Evolutionary conservation across 495 filamentous ascomycete genomes (phyloP).

Genomic region (Daldinia vernicosa): DNA sequence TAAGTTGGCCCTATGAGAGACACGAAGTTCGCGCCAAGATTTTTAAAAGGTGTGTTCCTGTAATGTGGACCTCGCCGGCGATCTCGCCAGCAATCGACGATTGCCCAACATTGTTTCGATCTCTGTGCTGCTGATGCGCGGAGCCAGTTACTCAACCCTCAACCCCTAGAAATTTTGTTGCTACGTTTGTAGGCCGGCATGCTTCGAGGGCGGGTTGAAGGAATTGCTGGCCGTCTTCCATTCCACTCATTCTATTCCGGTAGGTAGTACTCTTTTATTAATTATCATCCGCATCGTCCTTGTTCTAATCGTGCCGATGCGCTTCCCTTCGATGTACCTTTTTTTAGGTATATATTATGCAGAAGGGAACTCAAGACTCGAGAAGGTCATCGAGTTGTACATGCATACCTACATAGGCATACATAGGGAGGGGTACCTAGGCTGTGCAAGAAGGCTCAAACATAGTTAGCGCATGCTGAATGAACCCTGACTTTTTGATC

Average conservation of each 20-base stretch:
- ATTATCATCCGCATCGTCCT: slow-evolving; percentile 27
- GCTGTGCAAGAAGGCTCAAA: neutral
- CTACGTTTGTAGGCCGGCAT: slow-evolving; percentile 26
- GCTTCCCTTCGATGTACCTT: neutral
- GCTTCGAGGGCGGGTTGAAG: slow-evolving; percentile 18
- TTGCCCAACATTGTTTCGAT: slow-evolving; percentile 40
- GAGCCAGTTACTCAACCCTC: slow-evolving; percentile 20
- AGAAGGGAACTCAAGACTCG: neutral
- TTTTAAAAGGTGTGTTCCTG: slow-evolving; percentile 33
- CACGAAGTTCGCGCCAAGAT: slow-evolving; percentile 35
- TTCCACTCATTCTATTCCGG: slow-evolving; percentile 28
- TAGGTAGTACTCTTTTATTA: slow-evolving; percentile 35
- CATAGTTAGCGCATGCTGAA: neutral
- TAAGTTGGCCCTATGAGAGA: slow-evolving; percentile 35
- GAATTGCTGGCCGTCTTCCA: slow-evolving; percentile 28
- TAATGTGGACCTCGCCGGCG: slow-evolving; percentile 27
- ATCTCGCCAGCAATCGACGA: slow-evolving; percentile 32
- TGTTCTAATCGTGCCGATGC: slow-evolving; percentile 17
- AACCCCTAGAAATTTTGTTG: slow-evolving; percentile 29
- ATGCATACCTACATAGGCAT: neutral
- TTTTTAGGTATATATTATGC: no score
- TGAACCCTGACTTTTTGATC: slow-evolving; percentile 2
- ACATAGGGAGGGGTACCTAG: neutral
- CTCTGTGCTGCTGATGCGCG: slow-evolving; percentile 38
- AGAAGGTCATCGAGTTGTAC: neutral